phyloP scores from a whole-genome alignment of 1,284 basidiomycete species.

The Melampsora americana region DNA sequence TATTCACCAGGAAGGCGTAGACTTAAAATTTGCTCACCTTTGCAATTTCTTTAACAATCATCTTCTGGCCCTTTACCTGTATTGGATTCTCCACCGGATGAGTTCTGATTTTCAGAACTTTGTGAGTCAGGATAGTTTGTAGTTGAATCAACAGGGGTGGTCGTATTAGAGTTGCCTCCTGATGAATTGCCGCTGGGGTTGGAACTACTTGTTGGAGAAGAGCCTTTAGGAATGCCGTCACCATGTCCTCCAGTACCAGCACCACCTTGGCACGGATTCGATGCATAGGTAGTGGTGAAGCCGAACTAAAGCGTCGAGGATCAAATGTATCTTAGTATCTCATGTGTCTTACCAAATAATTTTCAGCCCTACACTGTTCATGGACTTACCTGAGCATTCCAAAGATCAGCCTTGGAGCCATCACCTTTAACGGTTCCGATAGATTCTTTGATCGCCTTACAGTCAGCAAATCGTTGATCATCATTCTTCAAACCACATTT shows the following conservation, averaged over 20 bases:
- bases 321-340: background rate
- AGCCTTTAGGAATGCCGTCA: background rate
- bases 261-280: background rate
- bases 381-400: conserved; percentile 13
- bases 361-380: no score
- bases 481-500: conserved; percentile 9
- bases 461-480: background rate
- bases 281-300: background rate
- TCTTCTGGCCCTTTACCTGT: no score
- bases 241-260: conserved; percentile 20
- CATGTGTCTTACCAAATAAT: background rate
- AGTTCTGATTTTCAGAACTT: no score
- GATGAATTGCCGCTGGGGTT: no score
- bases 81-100: no score
- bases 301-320: background rate
- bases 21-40: no score
- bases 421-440: background rate
- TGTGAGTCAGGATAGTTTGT: no score
- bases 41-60: no score
- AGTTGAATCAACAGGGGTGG: no score
- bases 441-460: background rate
- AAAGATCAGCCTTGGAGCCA: conserved; percentile 1
- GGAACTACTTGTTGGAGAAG: no score
- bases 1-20: no score
- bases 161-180: no score